Base-by-base conservation (phyloP, 1,139 yeast species). In the Zygosaccharomyces sapae region DNA sequence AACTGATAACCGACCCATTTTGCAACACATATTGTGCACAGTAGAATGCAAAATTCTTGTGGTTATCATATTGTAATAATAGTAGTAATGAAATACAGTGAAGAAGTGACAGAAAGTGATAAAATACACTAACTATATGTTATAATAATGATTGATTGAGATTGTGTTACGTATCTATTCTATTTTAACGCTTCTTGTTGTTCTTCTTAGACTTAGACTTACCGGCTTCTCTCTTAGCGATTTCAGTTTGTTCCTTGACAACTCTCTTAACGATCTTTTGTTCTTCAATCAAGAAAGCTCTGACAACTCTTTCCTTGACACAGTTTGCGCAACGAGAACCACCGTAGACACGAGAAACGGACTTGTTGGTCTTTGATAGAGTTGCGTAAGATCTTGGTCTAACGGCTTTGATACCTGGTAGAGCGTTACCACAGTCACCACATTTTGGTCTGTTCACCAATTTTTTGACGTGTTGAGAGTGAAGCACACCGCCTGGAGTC, bases 221-320 rank as follows among this genome's bases (percentile, higher is more conserved):
- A 55, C 53, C 52, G 43, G 59, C 61, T 46, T 61, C 59, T 62
- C 63, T 68, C 65, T 82, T 81, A 71, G 86, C 90, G 77, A 86
- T 85, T 67, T 82, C 89, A 70, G 87, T 83, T 76, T 85, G 86
- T 72, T 88, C 96, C 85, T 89, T 89, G 71, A 90, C 84, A 69
- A 90, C 96, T 79, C 94, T 88, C 90, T 92, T 92, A 73, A 92
- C 98, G 65, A 92, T 88, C 87, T 90, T 92, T 81, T 92, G 97
- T 81, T 92, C 98, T 81, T 92, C 97, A 67, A 92, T 87, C 75
- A 92, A 85, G 88, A 92, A 92, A 72, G 97, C 97, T 81, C 97
- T 90, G 74, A 90, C 89, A 69, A 92, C 84, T 84, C 96, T 87
- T 77, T 89, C 95, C 83, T 88, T 89, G 72, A 90, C 97, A 80